Base-by-base conservation (phyloP, 257 asterid genomes). In the Haberlea rhodopensis region DNA sequence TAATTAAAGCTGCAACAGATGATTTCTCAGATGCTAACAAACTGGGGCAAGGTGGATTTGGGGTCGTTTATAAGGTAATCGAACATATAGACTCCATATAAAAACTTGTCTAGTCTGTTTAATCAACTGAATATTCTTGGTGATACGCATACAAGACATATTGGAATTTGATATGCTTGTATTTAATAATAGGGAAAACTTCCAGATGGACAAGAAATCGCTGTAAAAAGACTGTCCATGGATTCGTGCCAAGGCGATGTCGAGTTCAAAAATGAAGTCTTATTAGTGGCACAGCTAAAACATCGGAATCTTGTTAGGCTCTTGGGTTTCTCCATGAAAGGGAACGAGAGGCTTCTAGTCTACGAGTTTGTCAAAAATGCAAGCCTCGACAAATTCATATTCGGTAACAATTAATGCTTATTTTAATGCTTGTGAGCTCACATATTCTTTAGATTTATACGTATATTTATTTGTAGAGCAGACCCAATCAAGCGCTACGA, bases 31-130 rank as follows among this genome's bases (percentile, higher is more conserved):
- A 65, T 16, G 21, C 53, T 0, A 51, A 53, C 34, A 65, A 65
- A 53, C 23, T 65, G 61, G 60, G 70, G 21, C 70, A 65, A 52
- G 70, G 70, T 9, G 70, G 70, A 65, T 65, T 65, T 32, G 70
- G 70, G 0, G 28, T 22, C 53, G 70, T 65, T 52, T 65, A 65
- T 11, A 63, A n/a, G 68, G 68, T 63, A 63, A 49, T n/a, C 20
- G 23, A 18, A n/a, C n/a, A 49, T 15, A 5, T 49, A 9, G 23
- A 3, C 20, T 1, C 10, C 1, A 49, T 49, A 24, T 49, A 49
- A 49, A 2, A 49, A 15, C 55, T n/a, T n/a, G 10, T 49, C 6
- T 1, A 49, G 21, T 49, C 5, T 4, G 8, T 15, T 5, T 10
- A 1, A 22, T 54, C 24, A 29, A 0, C 18, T 5, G 20, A 20